phyloP scores from a whole-genome alignment of 129 eudicot species.

The Tagetes patula region DNA sequence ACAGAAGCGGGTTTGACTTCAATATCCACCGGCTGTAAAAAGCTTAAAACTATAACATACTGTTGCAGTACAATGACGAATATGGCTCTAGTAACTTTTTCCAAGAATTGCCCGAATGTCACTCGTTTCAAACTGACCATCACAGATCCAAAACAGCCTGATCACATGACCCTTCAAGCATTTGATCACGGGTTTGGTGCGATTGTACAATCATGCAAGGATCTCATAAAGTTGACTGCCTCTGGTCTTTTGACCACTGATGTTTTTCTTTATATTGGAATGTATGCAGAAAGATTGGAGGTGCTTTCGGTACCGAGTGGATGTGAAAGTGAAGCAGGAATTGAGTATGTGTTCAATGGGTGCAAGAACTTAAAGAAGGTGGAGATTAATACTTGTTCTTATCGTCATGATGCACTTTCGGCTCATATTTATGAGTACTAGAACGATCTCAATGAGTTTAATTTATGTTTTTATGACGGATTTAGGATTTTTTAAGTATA shows the following conservation, averaged over 20 bases:
- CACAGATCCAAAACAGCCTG: slow-evolving; percentile 56
- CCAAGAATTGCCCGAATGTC: slow-evolving; percentile 68
- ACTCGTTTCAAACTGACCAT: slow-evolving; percentile 57
- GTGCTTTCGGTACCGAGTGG: slow-evolving; percentile 69
- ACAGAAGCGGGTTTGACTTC: slow-evolving; percentile 76
- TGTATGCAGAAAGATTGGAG: slow-evolving; percentile 77
- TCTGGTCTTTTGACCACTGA: slow-evolving; percentile 76
- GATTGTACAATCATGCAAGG: slow-evolving; percentile 69
- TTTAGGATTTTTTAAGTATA: not conserved
- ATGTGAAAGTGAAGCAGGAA: slow-evolving; percentile 68
- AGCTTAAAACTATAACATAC: slow-evolving; percentile 60
- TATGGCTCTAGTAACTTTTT: slow-evolving; percentile 60
- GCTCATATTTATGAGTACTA: slow-evolving; percentile 59
- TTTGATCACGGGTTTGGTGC: slow-evolving; percentile 83
- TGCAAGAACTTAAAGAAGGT: slow-evolving; percentile 74
- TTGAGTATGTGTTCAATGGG: slow-evolving; percentile 66
- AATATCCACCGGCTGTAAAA: slow-evolving; percentile 66
- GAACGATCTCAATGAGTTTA: slow-evolving; percentile 64
- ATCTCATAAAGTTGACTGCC: slow-evolving; percentile 56
- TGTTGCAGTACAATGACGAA: slow-evolving; percentile 84
- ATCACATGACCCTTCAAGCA: slow-evolving; percentile 62
- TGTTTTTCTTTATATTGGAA: slow-evolving; percentile 77
- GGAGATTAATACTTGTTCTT: slow-evolving; percentile 53
- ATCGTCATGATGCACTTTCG: slow-evolving; percentile 47
- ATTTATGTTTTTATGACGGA: not conserved